Evolutionary conservation across 108 stramenopile genomes (phyloP).

Genomic region (Pseudonitzschia multistriata): DNA sequence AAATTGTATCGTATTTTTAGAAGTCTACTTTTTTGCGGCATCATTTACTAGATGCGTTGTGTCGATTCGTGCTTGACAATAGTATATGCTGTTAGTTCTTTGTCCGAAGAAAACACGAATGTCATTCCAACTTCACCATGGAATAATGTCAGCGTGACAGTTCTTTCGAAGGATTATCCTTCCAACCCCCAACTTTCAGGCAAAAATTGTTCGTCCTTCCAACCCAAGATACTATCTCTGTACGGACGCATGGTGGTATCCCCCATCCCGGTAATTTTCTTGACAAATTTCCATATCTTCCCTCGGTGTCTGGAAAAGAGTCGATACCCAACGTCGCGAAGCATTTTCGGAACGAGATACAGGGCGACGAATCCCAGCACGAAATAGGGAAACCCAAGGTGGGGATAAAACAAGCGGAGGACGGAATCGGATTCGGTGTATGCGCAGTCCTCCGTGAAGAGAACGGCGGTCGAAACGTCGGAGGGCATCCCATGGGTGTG

Average conservation of each 20-base stretch:
- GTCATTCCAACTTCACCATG: conserved; percentile 5
- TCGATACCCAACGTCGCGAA: conserved; percentile 33
- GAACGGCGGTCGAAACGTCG: conserved; percentile 37
- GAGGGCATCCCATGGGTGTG: conserved; percentile 18
- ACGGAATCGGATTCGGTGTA: conserved; percentile 19
- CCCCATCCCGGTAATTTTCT: conserved; percentile 34
- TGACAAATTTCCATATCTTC: conserved; percentile 35
- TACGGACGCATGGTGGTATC: conserved; percentile 31
- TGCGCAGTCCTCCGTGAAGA: conserved; percentile 20
- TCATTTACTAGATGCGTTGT: neutral
- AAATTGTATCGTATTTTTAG: no score
- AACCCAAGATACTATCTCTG: conserved; percentile 31
- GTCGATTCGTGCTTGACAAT: neutral
- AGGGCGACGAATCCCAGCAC: conserved; percentile 28
- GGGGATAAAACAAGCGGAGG: conserved; percentile 22
- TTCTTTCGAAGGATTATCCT: neutral
- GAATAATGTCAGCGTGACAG: neutral
- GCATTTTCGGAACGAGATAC: conserved; percentile 22
- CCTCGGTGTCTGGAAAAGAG: conserved; percentile 35
- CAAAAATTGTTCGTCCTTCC: neutral
- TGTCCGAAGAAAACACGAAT: conserved; percentile 1
- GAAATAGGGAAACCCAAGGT: conserved; percentile 28
- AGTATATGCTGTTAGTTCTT: neutral
- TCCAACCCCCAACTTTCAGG: conserved; percentile 6
- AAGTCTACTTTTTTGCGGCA: neutral